These are phyloP conservation scores for Quercus robur DNA, from an alignment of 306 rosid species.

Conservation along the genomic window DNA sequence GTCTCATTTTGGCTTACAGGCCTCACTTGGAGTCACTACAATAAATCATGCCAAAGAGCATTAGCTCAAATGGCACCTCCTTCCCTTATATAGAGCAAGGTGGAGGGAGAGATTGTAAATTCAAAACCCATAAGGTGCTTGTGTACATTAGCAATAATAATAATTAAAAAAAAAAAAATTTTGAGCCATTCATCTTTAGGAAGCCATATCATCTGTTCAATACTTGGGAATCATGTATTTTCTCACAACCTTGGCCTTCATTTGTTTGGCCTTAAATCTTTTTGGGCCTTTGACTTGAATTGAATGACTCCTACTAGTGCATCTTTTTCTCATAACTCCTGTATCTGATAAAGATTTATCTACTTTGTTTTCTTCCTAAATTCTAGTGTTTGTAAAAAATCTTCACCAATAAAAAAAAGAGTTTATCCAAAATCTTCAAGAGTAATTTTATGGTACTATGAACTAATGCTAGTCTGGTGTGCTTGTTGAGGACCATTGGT, in stretches of 20 bases:
- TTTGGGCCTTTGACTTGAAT: slow-evolving; percentile 14
- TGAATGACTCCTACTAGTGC: neutral
- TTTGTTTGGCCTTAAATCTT: slow-evolving; percentile 4
- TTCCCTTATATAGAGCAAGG: too few species aligned
- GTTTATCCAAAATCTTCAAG: neutral
- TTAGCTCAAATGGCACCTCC: too few species aligned
- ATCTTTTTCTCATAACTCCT: neutral
- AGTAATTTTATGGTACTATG: neutral
- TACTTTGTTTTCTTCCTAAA: neutral
- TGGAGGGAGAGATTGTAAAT: too few species aligned
- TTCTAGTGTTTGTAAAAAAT: neutral
- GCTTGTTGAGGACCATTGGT: slow-evolving; percentile 3
- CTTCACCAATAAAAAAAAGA: neutral
- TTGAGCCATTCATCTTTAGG: neutral
- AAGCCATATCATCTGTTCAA: neutral
- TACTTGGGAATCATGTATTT: neutral
- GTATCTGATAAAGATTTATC: neutral
- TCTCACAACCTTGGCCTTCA: slow-evolving; percentile 4
- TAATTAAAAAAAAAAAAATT: neutral
- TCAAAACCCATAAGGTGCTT: too few species aligned
- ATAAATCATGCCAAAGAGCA: neutral
- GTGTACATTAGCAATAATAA: too few species aligned
- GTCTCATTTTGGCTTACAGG: neutral
- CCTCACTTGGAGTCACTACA: neutral
- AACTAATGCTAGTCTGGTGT: neutral